Percentiles rank a stretch among this genome's conserved stretches.
Conservation (phyloP, 192 early-diverging fungal species). For the Dispira simplex region DNA sequence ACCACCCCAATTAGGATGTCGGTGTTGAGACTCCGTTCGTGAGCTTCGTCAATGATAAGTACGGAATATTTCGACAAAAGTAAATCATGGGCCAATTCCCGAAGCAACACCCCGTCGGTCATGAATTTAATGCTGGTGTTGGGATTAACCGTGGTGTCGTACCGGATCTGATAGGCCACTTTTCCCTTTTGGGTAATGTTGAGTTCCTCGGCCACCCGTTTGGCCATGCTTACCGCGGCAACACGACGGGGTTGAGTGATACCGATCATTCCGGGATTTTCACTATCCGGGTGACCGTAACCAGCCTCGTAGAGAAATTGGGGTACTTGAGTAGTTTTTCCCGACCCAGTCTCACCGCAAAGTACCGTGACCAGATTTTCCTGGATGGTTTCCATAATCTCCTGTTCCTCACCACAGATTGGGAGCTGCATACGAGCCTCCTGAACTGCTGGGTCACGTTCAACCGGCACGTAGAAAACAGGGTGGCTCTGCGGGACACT, state of each 20-base stretch:
- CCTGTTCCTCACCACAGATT: constrained; percentile 87
- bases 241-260: constrained; percentile 96
- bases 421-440: constrained; percentile 68
- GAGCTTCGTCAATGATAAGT: constrained; percentile 97
- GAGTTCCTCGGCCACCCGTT: constrained; percentile 87
- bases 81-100: constrained; percentile 79
- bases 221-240: constrained; percentile 92
- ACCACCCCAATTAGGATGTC: constrained; percentile 97
- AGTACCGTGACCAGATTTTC: constrained; percentile 80
- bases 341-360: constrained; percentile 96
- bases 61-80: constrained; percentile 86
- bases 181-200: constrained; percentile 41
- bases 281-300: constrained; percentile 69
- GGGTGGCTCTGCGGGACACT: no score
- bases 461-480: constrained; percentile 53
- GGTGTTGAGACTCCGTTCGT: constrained; percentile 94
- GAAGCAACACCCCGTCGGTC: constrained; percentile 97
- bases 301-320: constrained; percentile 98
- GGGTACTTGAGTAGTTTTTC: constrained; percentile 94
- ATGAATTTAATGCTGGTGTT: constrained; percentile 93
- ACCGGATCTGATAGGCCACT: constrained; percentile 62
- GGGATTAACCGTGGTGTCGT: constrained; percentile 62
- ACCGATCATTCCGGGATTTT: constrained; percentile 85
- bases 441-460: constrained; percentile 59
- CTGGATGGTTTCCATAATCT: constrained; percentile 92